Percentiles rank a stretch among this genome's conserved stretches.
Conservation (phyloP, 495 filamentous ascomycete species). For the Lasiosphaeria miniovina region DNA sequence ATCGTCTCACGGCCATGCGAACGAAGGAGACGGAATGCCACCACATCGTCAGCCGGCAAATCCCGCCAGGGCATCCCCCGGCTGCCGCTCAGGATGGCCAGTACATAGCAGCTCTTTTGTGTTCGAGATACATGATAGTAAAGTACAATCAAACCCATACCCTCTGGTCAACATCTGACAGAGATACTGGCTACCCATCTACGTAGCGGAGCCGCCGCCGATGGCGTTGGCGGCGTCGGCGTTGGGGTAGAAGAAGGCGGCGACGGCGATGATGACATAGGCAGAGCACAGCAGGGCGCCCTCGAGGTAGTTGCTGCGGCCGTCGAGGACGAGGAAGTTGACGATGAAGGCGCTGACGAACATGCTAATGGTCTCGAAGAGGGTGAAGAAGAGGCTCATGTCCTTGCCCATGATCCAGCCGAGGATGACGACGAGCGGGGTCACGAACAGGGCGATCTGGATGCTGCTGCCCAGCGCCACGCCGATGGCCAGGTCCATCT, state of each 20-base stretch:
- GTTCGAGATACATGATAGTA: too few relatives aligned
- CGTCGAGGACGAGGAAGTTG: constrained; percentile 79
- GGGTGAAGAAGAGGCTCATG: constrained; percentile 79
- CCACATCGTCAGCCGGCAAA: too few relatives aligned
- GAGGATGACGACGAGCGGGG: constrained; percentile 72
- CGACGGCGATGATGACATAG: constrained; percentile 66
- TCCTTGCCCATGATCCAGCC: constrained; percentile 74
- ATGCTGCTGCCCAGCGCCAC: constrained; percentile 79
- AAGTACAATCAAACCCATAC: too few relatives aligned
- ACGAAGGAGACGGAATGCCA: too few relatives aligned
- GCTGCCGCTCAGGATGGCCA: too few relatives aligned
- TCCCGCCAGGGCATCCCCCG: too few relatives aligned
- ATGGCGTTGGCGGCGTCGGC: constrained; percentile 41
- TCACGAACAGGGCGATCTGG: constrained; percentile 80
- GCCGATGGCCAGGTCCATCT: constrained; percentile 85
- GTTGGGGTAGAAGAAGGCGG: constrained; percentile 61
- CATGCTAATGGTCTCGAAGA: constrained; percentile 78
- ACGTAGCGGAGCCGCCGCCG: constrained; percentile 1
- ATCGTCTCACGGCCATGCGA: too few relatives aligned
- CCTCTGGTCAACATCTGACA: too few relatives aligned
- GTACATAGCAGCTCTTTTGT: too few relatives aligned
- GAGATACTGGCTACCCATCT: neutral
- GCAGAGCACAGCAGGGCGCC: constrained; percentile 71
- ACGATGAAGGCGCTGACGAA: constrained; percentile 80
- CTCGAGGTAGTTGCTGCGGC: constrained; percentile 77